Base-by-base conservation (phyloP, 352 stramenopile genomes). In the Globisporangium camurandrum region DNA sequence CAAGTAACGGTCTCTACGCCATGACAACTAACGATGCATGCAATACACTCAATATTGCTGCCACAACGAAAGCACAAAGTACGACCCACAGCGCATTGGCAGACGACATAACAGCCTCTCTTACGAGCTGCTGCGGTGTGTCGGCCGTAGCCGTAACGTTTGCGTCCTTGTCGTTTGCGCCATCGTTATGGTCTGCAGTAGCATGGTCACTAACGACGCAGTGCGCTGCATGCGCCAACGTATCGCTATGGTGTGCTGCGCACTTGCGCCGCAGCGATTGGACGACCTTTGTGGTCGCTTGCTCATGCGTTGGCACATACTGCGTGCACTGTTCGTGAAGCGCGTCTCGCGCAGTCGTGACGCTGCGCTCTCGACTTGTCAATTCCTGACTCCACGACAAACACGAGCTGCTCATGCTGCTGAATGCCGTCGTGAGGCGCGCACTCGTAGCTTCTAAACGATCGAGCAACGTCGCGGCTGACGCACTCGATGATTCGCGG, bases 181-280 rank as follows among this genome's bases (percentile, higher is more conserved):
- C n/a, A n/a, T n/a, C n/a, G n/a, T n/a, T n/a, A n/a, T n/a, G n/a
- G n/a, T n/a, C n/a, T n/a, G n/a, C n/a, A n/a, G n/a, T 31, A 20
- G 49, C 37, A 31, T 12, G 30, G 58, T 27, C 11, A 39, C 53
- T 8, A 34, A 41, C 23, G 2, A 64, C n/a, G 14, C 46, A 50
- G 10, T 75, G 59, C 24, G 55, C 57, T n/a, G 64, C 59, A 20
- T 73, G 75, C 10, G 62, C 51, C 34, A 68, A 48, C 16, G 57
- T 56, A 16, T 67, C 53, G 27, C 69, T 63, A 24, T 68, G 37
- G 17, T 62, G 30, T 12, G 8, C 8, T 34, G 30, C 30, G 8
- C 8, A 16, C 8, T 34, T 12, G 30, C 56, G 3, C 43, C 26
- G 26, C 56, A 51, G 2, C 54, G 43, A 33, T 55, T 31, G 2